These are phyloP conservation scores for Aegilops bicornis DNA, from an alignment of 176 grass and related monocot genomes.

Conservation along the genomic window DNA sequence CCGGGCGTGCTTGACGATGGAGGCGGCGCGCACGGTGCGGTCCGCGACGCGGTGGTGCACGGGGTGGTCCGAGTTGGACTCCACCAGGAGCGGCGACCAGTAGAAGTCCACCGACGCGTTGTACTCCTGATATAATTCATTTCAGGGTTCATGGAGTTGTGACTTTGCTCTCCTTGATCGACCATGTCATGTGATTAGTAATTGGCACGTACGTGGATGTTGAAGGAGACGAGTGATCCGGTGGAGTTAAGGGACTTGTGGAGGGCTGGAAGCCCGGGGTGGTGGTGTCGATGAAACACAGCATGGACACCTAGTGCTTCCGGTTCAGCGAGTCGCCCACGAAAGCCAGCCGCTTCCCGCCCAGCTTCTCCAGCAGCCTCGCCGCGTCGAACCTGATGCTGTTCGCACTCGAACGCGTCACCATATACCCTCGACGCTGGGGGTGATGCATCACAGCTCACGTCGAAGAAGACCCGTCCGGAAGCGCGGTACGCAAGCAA, in stretches of 20 bases:
- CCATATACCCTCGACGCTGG: no score
- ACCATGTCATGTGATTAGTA: no score
- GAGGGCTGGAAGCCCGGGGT: slow-evolving; percentile 1
- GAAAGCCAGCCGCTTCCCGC: slow-evolving; percentile 60
- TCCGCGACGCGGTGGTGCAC: slow-evolving; percentile 55
- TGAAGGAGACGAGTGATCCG: slow-evolving; percentile 57
- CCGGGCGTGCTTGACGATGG: slow-evolving; percentile 62
- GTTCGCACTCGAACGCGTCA: no score
- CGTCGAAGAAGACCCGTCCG: no score
- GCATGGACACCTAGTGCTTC: slow-evolving; percentile 86
- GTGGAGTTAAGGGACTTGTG: slow-evolving; percentile 48
- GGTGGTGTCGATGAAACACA: slow-evolving; percentile 77
- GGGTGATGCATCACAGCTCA: no score
- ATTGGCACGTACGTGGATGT: slow-evolving; percentile 42
- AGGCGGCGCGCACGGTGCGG: slow-evolving; percentile 50
- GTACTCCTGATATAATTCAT: slow-evolving; percentile 43
- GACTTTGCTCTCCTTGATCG: not conserved
- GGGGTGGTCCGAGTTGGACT: slow-evolving; percentile 83
- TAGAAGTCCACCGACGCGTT: slow-evolving; percentile 84
- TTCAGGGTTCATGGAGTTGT: not conserved
- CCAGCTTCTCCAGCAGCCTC: slow-evolving; percentile 56
- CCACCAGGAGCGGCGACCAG: slow-evolving; percentile 84
- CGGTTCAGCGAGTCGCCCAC: slow-evolving; percentile 85
- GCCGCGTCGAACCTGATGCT: slow-evolving; percentile 56
- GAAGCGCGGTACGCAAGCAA: no score